Percentiles rank a stretch among this genome's conserved stretches.
phyloP scores from a whole-genome alignment of 495 filamentous ascomycete genomes.

The Baudoinia panamericana region DNA sequence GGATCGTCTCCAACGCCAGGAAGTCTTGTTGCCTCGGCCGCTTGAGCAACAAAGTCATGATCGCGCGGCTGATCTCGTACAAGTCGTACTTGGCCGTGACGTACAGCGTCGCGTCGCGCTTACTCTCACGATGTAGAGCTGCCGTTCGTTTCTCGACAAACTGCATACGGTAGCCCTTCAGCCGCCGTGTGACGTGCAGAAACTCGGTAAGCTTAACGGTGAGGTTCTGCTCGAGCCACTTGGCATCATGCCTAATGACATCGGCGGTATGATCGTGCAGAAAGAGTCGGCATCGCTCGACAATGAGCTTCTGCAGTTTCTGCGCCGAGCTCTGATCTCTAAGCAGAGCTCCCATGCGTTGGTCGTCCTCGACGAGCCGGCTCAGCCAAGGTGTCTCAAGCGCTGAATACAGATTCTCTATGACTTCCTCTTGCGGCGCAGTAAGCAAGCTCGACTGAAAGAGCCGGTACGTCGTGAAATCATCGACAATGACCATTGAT shows the following conservation, averaged over 20 bases:
- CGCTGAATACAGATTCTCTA: constrained; percentile 70
- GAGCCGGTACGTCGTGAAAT: constrained; percentile 66
- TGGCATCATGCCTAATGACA: constrained; percentile 63
- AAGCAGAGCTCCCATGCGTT: constrained; percentile 40
- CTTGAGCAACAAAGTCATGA: constrained; percentile 64
- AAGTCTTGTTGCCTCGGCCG: constrained; percentile 76
- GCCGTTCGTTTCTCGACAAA: constrained; percentile 58
- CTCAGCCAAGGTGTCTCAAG: constrained; percentile 49
- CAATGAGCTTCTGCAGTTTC: constrained; percentile 60
- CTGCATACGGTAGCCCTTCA: constrained; percentile 51
- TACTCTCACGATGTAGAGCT: constrained; percentile 42
- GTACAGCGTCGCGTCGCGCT: constrained; percentile 38
- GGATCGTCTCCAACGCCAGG: constrained; percentile 73
- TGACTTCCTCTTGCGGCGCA: constrained; percentile 71
- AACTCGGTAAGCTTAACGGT: constrained; percentile 60
- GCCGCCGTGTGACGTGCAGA: constrained; percentile 58
- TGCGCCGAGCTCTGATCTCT: constrained; percentile 40
- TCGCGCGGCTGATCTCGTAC: constrained; percentile 76
- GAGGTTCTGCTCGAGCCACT: constrained; percentile 82
- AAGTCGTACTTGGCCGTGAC: constrained; percentile 59
- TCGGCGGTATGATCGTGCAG: constrained; percentile 59
- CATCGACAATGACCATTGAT: constrained; percentile 71
- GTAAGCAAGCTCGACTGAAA: constrained; percentile 72
- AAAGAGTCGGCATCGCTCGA: constrained; percentile 79
- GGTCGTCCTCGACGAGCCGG: constrained; percentile 46